Conservation (phyloP, 169 alveolate genomes). For the Eimeria tenella region DNA sequence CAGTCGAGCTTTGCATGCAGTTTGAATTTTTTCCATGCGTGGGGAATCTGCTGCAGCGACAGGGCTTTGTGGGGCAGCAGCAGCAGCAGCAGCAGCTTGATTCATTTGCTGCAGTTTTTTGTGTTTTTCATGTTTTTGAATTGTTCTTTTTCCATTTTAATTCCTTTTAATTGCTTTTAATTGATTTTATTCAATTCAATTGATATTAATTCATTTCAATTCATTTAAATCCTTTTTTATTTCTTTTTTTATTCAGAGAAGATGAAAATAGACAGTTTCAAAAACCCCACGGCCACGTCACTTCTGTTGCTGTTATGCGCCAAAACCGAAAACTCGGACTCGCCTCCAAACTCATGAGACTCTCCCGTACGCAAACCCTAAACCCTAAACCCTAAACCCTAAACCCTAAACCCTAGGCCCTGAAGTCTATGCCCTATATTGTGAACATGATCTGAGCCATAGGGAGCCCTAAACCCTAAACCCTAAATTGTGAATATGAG, state of each 20-base stretch:
- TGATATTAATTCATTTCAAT: neutral
- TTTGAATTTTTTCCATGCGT: no score
- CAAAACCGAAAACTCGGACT: constrained; percentile 93
- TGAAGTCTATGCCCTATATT: no score
- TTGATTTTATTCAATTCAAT: neutral
- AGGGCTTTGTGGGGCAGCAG: no score
- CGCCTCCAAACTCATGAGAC: constrained; percentile 88
- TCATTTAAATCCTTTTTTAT: neutral
- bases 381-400: no score
- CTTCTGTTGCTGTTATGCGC: constrained; percentile 93
- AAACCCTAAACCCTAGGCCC: no score
- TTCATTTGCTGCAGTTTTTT: neutral
- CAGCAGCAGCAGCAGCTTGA: neutral
- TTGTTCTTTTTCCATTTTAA: neutral
- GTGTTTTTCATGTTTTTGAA: neutral
- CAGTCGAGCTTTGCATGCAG: no score
- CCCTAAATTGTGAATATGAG: no score
- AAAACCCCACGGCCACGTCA: constrained; percentile 89
- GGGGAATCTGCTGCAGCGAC: no score
- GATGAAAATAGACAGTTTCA: constrained; percentile 78
- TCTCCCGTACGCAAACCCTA: constrained; percentile 68
- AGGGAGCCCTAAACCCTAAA: no score
- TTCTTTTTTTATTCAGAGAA: constrained; percentile 12
- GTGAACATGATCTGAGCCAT: no score
- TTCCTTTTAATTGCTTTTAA: neutral